Evolutionary conservation across 805 yeast species (phyloP).

Genomic region (Ogataea pignaliae): DNA sequence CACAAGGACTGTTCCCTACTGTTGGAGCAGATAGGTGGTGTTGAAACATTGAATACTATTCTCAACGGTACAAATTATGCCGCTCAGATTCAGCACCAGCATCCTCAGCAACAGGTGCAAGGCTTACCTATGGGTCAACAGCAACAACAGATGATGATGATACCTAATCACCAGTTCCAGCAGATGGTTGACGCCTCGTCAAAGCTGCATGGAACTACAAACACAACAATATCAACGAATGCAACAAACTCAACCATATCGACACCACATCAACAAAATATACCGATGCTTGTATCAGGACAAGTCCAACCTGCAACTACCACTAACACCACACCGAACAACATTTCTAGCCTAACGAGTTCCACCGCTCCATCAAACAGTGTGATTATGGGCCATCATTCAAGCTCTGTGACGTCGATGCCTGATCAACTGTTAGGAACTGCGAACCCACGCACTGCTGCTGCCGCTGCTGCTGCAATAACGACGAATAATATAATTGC

Average conservation of each 20-base stretch:
- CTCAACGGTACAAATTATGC: slow-evolving; percentile 30
- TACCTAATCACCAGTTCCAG: background rate
- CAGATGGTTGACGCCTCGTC: background rate
- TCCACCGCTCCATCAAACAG: background rate
- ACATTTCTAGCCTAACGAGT: background rate
- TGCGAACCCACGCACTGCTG: slow-evolving; percentile 18
- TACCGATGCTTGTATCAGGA: background rate
- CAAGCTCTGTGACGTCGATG: slow-evolving; percentile 1
- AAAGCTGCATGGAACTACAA: too few relatives aligned
- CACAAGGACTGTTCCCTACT: slow-evolving; percentile 48
- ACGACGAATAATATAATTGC: slow-evolving; percentile 22
- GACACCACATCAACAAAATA: background rate
- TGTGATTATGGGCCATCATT: background rate
- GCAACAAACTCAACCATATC: background rate
- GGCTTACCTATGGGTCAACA: background rate
- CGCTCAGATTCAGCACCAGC: slow-evolving; percentile 9
- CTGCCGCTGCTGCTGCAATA: slow-evolving; percentile 25
- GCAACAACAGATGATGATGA: background rate
- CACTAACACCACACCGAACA: background rate
- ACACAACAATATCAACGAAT: too few relatives aligned
- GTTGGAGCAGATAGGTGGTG: slow-evolving; percentile 42
- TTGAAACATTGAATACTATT: slow-evolving; percentile 39
- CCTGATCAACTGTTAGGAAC: slow-evolving; percentile 12
- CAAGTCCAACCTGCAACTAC: background rate
- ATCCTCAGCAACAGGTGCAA: background rate